Conservation (phyloP, 306 rosid species). For the Citrullus amarus region DNA sequence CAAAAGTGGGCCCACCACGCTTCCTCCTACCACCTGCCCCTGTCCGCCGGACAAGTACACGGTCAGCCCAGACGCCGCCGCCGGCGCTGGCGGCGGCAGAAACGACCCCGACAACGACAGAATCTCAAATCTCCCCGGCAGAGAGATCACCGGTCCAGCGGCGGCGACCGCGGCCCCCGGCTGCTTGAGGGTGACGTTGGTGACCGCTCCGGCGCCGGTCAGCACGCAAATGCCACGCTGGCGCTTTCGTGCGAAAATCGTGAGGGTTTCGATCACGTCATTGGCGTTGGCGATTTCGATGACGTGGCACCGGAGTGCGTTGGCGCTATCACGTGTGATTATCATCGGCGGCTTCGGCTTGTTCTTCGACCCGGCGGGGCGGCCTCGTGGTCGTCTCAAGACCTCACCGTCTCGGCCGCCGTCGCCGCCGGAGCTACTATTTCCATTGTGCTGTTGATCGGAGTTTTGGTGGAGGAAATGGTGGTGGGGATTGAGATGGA, state of each 20-base stretch:
- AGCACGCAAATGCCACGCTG: slow-evolving; percentile 81
- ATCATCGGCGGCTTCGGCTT: slow-evolving; percentile 90
- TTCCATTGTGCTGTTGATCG: slow-evolving; percentile 45
- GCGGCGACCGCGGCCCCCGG: slow-evolving; percentile 42
- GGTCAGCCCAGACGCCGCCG: slow-evolving; percentile 60
- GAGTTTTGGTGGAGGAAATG: slow-evolving; percentile 40
- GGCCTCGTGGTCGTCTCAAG: slow-evolving; percentile 59
- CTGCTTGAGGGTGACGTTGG: slow-evolving; percentile 75
- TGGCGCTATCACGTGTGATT: slow-evolving; percentile 82
- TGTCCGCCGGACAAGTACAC: slow-evolving; percentile 80
- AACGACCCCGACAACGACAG: slow-evolving; percentile 71
- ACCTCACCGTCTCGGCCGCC: slow-evolving; percentile 27
- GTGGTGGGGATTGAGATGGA: slow-evolving; percentile 64
- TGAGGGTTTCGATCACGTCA: slow-evolving; percentile 72
- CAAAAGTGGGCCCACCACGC: slow-evolving; percentile 67
- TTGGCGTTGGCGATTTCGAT: slow-evolving; percentile 70
- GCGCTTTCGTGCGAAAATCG: slow-evolving; percentile 55
- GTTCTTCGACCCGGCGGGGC: slow-evolving; percentile 84
- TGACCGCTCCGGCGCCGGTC: slow-evolving; percentile 79
- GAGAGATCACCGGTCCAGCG: slow-evolving; percentile 66
- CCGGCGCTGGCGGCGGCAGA: slow-evolving; percentile 89
- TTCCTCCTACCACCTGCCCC: slow-evolving; percentile 88
- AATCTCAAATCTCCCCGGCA: slow-evolving; percentile 84
- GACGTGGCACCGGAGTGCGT: slow-evolving; percentile 79
- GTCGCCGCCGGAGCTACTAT: slow-evolving; percentile 5